Conservation (phyloP, 2,329 filamentous ascomycete genomes). For the Colletotrichum echinochloae region DNA sequence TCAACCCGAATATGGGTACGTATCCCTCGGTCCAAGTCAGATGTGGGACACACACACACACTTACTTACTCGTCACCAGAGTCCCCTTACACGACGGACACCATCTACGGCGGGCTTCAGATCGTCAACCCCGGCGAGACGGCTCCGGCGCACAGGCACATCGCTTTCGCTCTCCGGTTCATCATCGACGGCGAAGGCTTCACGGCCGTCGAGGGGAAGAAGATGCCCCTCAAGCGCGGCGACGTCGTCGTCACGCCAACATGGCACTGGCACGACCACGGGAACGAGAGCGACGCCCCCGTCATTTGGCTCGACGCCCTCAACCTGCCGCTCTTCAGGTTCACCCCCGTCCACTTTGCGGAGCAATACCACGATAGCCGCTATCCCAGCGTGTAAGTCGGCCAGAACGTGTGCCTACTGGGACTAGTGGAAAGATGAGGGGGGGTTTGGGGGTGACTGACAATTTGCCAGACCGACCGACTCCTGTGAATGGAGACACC, state of each 20-base stretch:
- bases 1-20: slow-evolving; percentile 52
- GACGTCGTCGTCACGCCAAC: slow-evolving; percentile 69
- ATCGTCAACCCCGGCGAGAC: slow-evolving; percentile 68
- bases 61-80: slow-evolving; percentile 47
- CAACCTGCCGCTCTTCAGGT: slow-evolving; percentile 64
- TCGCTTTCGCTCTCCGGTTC: slow-evolving; percentile 67
- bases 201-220: slow-evolving; percentile 66
- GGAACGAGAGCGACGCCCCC: slow-evolving; percentile 65
- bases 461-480: slow-evolving; percentile 46
- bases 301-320: slow-evolving; percentile 70
- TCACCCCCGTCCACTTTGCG: slow-evolving; percentile 65
- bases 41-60: accelerated
- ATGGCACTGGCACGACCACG: slow-evolving; percentile 72
- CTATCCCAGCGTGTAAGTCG: slow-evolving; percentile 59
- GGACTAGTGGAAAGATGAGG: too few species aligned
- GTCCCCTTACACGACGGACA: slow-evolving; percentile 68
- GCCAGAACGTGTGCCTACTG: background rate
- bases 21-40: slow-evolving; percentile 25
- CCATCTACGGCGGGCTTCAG: slow-evolving; percentile 68
- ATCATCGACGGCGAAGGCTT: slow-evolving; percentile 69
- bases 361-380: slow-evolving; percentile 60
- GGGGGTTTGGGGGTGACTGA: background rate
- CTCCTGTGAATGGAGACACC: slow-evolving; percentile 54
- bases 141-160: slow-evolving; percentile 66
- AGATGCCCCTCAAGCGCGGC: slow-evolving; percentile 63